phyloP scores from a whole-genome alignment of 176 grass and related monocot species.

The Saccharum officinarum region DNA sequence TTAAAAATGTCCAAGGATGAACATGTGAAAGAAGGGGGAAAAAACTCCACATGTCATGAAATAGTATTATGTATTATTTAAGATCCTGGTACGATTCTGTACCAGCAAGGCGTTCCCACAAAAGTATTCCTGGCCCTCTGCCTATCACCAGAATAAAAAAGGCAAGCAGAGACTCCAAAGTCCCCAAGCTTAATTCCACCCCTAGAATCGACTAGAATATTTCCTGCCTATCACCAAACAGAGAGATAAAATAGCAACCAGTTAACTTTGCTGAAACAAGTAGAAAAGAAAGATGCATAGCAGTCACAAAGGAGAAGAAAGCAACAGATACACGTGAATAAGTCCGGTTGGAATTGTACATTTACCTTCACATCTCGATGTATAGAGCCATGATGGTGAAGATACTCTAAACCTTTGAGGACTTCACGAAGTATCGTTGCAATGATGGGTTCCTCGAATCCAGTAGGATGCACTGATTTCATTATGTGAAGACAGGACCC shows the following conservation, averaged over 20 bases:
- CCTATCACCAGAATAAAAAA: slow-evolving; percentile 91
- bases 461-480: slow-evolving; percentile 78
- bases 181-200: slow-evolving; percentile 92
- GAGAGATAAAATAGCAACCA: slow-evolving; percentile 21
- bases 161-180: slow-evolving; percentile 97
- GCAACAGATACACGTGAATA: not conserved
- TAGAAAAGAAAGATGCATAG: not conserved
- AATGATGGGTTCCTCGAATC: slow-evolving; percentile 81
- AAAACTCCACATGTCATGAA: not conserved
- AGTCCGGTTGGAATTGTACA: not conserved
- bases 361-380: slow-evolving; percentile 95
- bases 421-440: slow-evolving; percentile 83
- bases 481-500: slow-evolving; percentile 98
- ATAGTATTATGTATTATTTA: slow-evolving; percentile 16
- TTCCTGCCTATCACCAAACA: slow-evolving; percentile 73
- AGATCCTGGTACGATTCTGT: slow-evolving; percentile 14
- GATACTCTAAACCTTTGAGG: slow-evolving; percentile 86
- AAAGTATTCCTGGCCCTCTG: slow-evolving; percentile 92
- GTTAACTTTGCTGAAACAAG: not conserved
- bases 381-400: slow-evolving; percentile 91
- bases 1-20: slow-evolving; percentile 24
- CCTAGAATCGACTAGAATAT: slow-evolving; percentile 82
- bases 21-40: slow-evolving; percentile 5
- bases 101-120: slow-evolving; percentile 98
- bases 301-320: not conserved